phyloP scores from a whole-genome alignment of 768 basidiomycete genomes.

The Leccinellum albellum region DNA sequence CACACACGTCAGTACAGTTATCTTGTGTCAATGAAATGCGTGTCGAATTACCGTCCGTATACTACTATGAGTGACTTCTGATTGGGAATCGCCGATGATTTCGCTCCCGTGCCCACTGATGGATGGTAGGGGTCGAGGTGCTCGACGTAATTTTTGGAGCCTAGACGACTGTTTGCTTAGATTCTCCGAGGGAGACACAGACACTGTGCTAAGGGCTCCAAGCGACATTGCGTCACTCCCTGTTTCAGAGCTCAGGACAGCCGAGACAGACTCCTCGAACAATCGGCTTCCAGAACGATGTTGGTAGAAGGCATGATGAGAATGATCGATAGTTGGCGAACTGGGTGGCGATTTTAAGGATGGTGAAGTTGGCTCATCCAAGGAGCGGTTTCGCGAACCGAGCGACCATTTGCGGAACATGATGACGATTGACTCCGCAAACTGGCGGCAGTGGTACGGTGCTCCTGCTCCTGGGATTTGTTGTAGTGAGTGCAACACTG shows the following conservation, averaged over 20 bases:
- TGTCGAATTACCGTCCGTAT: constrained; percentile 18
- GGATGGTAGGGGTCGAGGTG: not conserved
- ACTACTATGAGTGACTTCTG: constrained; percentile 1
- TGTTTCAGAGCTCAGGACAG: constrained; percentile 23
- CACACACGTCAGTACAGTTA: not conserved
- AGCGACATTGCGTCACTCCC: constrained; percentile 19
- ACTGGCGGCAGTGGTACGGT: not conserved
- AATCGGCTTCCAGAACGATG: constrained; percentile 28
- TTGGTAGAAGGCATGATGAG: constrained; percentile 6
- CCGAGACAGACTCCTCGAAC: constrained; percentile 23
- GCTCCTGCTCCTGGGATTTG: not conserved
- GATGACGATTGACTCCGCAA: not conserved
- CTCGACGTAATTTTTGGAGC: constrained; percentile 20
- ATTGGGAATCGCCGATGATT: not conserved
- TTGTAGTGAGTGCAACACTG: not conserved
- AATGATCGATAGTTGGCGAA: constrained; percentile 9
- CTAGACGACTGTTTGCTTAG: constrained; percentile 4
- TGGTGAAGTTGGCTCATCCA: constrained; percentile 7
- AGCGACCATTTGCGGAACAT: constrained; percentile 19
- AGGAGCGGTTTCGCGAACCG: constrained; percentile 1
- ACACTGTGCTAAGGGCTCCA: not conserved
- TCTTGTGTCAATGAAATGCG: not conserved
- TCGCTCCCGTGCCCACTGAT: not conserved
- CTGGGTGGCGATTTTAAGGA: constrained; percentile 7
- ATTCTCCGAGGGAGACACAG: constrained; percentile 1